Percentiles rank a stretch among this genome's conserved stretches.
phyloP scores from a whole-genome alignment of 1,139 yeast species.

The Taiozyma sp. region DNA sequence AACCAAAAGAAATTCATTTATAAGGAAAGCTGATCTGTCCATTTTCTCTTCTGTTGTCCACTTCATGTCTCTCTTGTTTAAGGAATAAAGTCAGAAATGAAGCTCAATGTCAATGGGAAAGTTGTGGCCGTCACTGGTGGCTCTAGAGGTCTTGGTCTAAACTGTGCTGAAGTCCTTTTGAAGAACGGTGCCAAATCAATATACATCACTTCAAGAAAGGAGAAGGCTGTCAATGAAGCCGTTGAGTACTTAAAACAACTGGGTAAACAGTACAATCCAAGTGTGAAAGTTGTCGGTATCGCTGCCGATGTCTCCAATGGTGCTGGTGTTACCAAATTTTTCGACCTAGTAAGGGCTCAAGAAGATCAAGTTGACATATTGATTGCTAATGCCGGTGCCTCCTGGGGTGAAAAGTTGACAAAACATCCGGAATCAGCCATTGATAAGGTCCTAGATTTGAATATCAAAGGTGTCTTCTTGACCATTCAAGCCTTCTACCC shows the following conservation, averaged over 20 bases:
- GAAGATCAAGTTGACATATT: slow-evolving; percentile 51
- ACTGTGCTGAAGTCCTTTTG: slow-evolving; percentile 64
- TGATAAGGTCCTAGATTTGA: slow-evolving; percentile 60
- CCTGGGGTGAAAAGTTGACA: slow-evolving; percentile 70
- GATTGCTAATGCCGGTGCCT: slow-evolving; percentile 77
- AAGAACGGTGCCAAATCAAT: slow-evolving; percentile 61
- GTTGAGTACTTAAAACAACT: slow-evolving; percentile 45
- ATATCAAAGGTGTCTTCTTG: slow-evolving; percentile 68
- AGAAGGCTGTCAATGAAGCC: slow-evolving; percentile 59
- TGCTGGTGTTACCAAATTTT: slow-evolving; percentile 45
- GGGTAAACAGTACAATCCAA: slow-evolving; percentile 37
- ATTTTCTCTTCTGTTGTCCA: background rate
- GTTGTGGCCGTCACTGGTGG: slow-evolving; percentile 78
- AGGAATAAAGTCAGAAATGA: background rate
- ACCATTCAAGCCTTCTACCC: slow-evolving; percentile 62
- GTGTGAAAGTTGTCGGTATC: slow-evolving; percentile 45
- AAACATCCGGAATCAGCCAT: slow-evolving; percentile 60
- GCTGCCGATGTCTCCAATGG: slow-evolving; percentile 59
- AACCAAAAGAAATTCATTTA: background rate
- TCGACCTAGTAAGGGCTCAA: slow-evolving; percentile 38
- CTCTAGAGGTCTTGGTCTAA: slow-evolving; percentile 68
- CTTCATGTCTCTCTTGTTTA: background rate
- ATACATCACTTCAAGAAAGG: slow-evolving; percentile 65
- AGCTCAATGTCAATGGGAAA: slow-evolving; percentile 51
- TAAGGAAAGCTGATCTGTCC: background rate